Conservation (phyloP, 1,139 yeast species). For the Geotrichum reessii region DNA sequence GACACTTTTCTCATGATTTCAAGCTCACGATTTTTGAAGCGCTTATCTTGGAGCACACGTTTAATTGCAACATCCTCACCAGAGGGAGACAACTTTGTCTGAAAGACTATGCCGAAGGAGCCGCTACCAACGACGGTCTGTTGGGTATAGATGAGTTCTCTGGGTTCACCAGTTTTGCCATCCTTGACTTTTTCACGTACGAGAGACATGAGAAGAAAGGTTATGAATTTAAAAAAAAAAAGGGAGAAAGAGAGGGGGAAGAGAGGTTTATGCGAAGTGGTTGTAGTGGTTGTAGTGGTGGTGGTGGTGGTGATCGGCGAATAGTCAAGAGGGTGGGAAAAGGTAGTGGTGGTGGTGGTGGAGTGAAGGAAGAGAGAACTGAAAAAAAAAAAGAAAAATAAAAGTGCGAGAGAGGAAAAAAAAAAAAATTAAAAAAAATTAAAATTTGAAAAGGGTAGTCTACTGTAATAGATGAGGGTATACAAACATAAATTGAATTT, state of each 20-base stretch:
- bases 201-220: slow-evolving; percentile 33
- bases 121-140: slow-evolving; percentile 93
- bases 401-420: background rate
- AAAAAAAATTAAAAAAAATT: no score
- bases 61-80: slow-evolving; percentile 85
- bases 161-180: slow-evolving; percentile 63
- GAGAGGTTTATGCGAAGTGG: background rate
- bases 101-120: slow-evolving; percentile 93
- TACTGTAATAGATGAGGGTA: background rate
- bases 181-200: slow-evolving; percentile 67
- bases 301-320: background rate
- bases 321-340: background rate
- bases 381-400: background rate
- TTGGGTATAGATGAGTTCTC: slow-evolving; percentile 61
- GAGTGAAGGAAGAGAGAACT: background rate
- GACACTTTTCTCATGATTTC: slow-evolving; percentile 89
- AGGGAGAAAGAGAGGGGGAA: no score
- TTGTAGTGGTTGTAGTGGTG: no score
- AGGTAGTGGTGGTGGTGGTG: background rate
- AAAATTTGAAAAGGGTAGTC: background rate
- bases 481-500: background rate
- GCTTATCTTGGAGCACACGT: slow-evolving; percentile 86
- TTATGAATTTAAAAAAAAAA: no score
- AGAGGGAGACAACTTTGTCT: slow-evolving; percentile 70
- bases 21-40: slow-evolving; percentile 93